phyloP scores from a whole-genome alignment of 2,329 filamentous ascomycete species.

The Ophiostoma montium region DNA sequence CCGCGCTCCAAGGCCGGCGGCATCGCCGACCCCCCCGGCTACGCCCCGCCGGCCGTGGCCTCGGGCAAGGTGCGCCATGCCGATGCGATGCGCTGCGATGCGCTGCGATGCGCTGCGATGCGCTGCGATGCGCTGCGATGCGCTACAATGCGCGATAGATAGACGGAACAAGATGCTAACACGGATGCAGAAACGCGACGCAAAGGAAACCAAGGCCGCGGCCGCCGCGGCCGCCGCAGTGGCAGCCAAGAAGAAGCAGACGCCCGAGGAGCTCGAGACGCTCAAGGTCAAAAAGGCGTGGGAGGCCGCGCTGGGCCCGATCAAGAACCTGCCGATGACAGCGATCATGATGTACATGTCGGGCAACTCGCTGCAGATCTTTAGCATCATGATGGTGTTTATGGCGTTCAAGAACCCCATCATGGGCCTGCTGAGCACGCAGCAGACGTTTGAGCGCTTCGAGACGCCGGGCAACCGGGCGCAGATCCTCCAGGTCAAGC shows the following conservation, averaged over 20 bases:
- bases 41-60: constrained; percentile 37
- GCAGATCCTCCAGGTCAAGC: constrained; percentile 69
- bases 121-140: too few species aligned
- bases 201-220: constrained; percentile 10
- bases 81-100: too few species aligned
- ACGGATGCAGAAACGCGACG: constrained; percentile 27
- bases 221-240: constrained; percentile 26
- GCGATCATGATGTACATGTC: constrained; percentile 99
- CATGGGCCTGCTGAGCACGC: constrained; percentile 67
- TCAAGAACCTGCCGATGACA: constrained; percentile 94
- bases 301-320: constrained; percentile 87
- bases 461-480: constrained; percentile 65
- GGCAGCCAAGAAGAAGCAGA: constrained; percentile 42
- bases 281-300: constrained; percentile 97
- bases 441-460: constrained; percentile 80
- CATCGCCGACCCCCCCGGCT: constrained; percentile 80
- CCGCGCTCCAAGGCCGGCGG: constrained; percentile 50
- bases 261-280: constrained; percentile 77
- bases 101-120: too few species aligned
- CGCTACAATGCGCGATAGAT: too few species aligned
- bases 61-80: constrained; percentile 42
- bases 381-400: constrained; percentile 99
- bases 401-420: constrained; percentile 98
- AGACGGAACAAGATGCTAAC: neutral
- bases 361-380: constrained; percentile 94